These are phyloP conservation scores for Penicillium oxalicum DNA, from an alignment of 2,329 filamentous ascomycete species.

Conservation along the genomic window DNA sequence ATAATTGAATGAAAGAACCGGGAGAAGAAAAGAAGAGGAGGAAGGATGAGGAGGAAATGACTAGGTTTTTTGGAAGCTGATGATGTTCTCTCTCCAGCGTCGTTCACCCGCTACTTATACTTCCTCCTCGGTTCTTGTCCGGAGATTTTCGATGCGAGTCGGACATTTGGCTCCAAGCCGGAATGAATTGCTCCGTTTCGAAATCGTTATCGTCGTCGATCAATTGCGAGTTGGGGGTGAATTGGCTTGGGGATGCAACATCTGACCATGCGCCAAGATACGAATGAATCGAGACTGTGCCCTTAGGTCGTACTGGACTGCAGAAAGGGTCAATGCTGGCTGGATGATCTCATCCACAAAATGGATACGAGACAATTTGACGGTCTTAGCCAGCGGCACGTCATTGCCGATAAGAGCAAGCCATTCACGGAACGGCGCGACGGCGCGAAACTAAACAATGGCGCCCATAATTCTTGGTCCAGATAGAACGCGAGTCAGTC, in stretches of 20 bases:
- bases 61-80: neutral
- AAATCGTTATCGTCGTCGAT: neutral
- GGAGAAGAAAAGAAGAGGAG: neutral
- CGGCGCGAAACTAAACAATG: neutral
- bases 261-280: constrained; percentile 17
- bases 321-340: constrained; percentile 6
- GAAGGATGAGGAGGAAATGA: neutral
- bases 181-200: neutral
- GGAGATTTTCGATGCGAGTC: neutral
- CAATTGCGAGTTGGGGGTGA: constrained; percentile 4
- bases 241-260: constrained; percentile 19
- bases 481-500: neutral
- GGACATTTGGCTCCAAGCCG: neutral
- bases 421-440: neutral
- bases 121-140: neutral
- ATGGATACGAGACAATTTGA: neutral
- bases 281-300: constrained; percentile 5
- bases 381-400: no score
- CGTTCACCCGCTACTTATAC: neutral
- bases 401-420: neutral
- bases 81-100: no score
- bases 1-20: neutral
- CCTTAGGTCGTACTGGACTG: constrained; percentile 16
- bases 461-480: neutral
- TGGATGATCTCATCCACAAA: neutral